phyloP scores from a whole-genome alignment of 129 eudicot genomes.

The Cynara cardunculus region DNA sequence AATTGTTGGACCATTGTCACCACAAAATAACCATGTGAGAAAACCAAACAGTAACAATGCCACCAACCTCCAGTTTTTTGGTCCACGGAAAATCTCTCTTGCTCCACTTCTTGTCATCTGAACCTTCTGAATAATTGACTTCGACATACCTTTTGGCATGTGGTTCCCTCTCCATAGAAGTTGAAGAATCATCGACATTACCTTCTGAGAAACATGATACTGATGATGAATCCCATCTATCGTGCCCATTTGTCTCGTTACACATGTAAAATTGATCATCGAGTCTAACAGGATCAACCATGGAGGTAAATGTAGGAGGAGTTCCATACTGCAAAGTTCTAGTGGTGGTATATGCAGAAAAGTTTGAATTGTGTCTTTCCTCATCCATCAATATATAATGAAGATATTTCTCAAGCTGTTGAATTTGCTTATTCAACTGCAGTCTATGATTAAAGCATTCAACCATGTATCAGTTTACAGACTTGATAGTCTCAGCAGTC shows the following conservation, averaged over 20 bases:
- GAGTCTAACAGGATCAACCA: conserved; percentile 49
- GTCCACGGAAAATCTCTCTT: conserved; percentile 77
- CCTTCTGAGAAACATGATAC: conserved; percentile 36
- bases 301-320: conserved; percentile 44
- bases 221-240: conserved; percentile 53
- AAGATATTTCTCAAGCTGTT: conserved; percentile 61
- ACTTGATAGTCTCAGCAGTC: too few relatives aligned
- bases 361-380: conserved; percentile 57
- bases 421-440: conserved; percentile 82
- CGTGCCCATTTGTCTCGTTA: conserved; percentile 32
- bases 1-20: conserved; percentile 5
- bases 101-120: conserved; percentile 84
- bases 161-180: conserved; percentile 67
- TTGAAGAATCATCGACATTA: conserved; percentile 41
- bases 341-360: conserved; percentile 65
- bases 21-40: conserved; percentile 5
- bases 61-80: conserved; percentile 76
- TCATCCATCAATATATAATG: conserved; percentile 32
- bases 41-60: not conserved
- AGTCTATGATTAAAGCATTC: conserved; percentile 30
- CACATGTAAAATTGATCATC: conserved; percentile 42
- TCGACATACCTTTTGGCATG: conserved; percentile 57
- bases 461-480: too few relatives aligned
- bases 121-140: conserved; percentile 84
- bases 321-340: conserved; percentile 48